Evolutionary conservation across 805 yeast species (phyloP).

Genomic region (Candida taoyuanica): DNA sequence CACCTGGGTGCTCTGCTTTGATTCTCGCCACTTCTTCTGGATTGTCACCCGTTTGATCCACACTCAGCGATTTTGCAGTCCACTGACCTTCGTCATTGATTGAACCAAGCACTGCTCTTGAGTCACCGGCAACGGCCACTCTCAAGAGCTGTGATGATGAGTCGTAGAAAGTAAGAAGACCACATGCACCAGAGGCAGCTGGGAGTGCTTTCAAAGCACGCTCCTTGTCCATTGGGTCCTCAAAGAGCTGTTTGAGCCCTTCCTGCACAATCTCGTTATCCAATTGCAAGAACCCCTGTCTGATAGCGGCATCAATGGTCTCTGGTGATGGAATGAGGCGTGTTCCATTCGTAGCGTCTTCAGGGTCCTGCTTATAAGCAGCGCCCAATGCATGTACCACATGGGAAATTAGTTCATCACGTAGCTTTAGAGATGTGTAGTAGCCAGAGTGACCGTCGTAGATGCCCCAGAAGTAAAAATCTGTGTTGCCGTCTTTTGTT

Average conservation of each 20-base stretch:
- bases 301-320: conserved; percentile 73
- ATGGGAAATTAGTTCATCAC: conserved; percentile 70
- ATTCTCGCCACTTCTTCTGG: conserved; percentile 81
- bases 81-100: conserved; percentile 61
- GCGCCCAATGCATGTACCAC: conserved; percentile 76
- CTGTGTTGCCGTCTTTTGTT: conserved; percentile 41
- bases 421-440: conserved; percentile 81
- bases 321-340: conserved; percentile 65
- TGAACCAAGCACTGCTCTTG: conserved; percentile 84
- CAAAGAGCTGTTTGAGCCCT: conserved; percentile 64
- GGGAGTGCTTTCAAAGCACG: conserved; percentile 70
- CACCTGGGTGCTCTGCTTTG: conserved; percentile 85
- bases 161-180: conserved; percentile 81
- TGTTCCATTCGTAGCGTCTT: conserved; percentile 30
- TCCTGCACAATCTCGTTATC: conserved; percentile 84
- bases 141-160: conserved; percentile 64
- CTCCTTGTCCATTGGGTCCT: conserved; percentile 55
- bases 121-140: conserved; percentile 96
- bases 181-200: conserved; percentile 94
- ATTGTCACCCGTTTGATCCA: conserved; percentile 94
- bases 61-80: conserved; percentile 82
- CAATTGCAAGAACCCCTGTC: conserved; percentile 70
- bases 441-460: conserved; percentile 98
- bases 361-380: conserved; percentile 52
- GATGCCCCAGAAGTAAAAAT: conserved; percentile 93